phyloP scores from a whole-genome alignment of 2,329 filamentous ascomycete genomes.

The Trichoderma sp. region DNA sequence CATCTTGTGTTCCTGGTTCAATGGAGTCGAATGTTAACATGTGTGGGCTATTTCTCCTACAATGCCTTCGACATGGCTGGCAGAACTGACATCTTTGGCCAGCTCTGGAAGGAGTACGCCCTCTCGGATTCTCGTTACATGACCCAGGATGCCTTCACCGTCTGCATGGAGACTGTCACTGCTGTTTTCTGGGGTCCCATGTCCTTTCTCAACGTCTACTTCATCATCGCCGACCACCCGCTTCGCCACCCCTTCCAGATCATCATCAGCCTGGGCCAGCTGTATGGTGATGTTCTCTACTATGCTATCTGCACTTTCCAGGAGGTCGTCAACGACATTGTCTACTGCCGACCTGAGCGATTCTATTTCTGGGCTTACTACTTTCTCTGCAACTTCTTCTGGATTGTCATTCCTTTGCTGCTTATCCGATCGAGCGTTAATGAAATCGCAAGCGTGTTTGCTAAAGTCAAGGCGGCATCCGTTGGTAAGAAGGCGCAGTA shows the following conservation, averaged over 20 bases:
- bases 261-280: slow-evolving; percentile 48
- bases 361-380: slow-evolving; percentile 58
- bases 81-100: slow-evolving; percentile 47
- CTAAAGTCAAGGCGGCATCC: slow-evolving; percentile 29
- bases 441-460: slow-evolving; percentile 32
- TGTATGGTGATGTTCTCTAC: slow-evolving; percentile 57
- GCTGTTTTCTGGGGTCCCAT: slow-evolving; percentile 56
- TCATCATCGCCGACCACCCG: slow-evolving; percentile 46
- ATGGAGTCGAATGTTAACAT: neutral
- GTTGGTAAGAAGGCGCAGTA: slow-evolving; percentile 31
- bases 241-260: slow-evolving; percentile 51
- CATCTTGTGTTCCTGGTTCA: too few species aligned
- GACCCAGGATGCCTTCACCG: slow-evolving; percentile 53
- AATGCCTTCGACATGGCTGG: slow-evolving; percentile 45
- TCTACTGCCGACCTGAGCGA: slow-evolving; percentile 52
- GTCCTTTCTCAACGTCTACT: slow-evolving; percentile 49
- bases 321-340: slow-evolving; percentile 38
- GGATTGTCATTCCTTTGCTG: slow-evolving; percentile 51
- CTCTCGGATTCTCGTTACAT: slow-evolving; percentile 59
- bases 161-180: slow-evolving; percentile 58
- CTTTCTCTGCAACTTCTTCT: slow-evolving; percentile 53
- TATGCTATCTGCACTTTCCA: slow-evolving; percentile 51
- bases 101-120: slow-evolving; percentile 61
- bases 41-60: slow-evolving; percentile 49
- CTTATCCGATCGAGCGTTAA: slow-evolving; percentile 35